Percentiles rank a stretch among this genome's conserved stretches.
These are phyloP conservation scores for Globisporangium paroecandrum DNA, from an alignment of 352 stramenopile species.

Conservation along the genomic window DNA sequence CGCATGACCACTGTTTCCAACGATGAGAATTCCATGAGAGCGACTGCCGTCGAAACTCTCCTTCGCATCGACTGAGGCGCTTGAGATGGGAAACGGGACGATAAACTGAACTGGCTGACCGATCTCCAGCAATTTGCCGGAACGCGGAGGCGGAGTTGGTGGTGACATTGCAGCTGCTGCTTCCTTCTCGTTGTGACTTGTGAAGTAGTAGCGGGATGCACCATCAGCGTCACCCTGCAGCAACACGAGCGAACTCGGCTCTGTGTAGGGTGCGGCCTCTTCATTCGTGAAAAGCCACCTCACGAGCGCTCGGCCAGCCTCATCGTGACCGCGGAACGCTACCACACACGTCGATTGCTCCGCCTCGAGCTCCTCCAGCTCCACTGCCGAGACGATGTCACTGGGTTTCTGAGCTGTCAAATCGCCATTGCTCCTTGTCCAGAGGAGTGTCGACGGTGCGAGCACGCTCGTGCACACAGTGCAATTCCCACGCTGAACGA, in stretches of 20 bases:
- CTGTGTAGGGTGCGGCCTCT: not conserved
- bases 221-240: slow-evolving; percentile 67
- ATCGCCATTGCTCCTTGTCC: slow-evolving; percentile 4
- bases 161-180: not conserved
- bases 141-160: not conserved
- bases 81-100: slow-evolving; percentile 12
- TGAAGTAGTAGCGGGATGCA: slow-evolving; percentile 31
- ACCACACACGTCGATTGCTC: slow-evolving; percentile 55
- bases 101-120: slow-evolving; percentile 17
- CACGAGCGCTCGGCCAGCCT: slow-evolving; percentile 19
- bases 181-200: not conserved
- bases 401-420: not conserved
- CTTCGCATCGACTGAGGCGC: not conserved
- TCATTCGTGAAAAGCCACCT: slow-evolving; percentile 25
- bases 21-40: slow-evolving; percentile 6
- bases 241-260: slow-evolving; percentile 24
- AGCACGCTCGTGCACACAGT: slow-evolving; percentile 49
- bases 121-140: slow-evolving; percentile 12
- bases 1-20: slow-evolving; percentile 2
- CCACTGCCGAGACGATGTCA: slow-evolving; percentile 1
- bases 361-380: slow-evolving; percentile 60
- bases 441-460: slow-evolving; percentile 47
- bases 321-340: slow-evolving; percentile 19
- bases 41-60: not conserved
- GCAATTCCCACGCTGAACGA: slow-evolving; percentile 24